These are phyloP conservation scores for Pseudocercospora macadamiae DNA, from an alignment of 2,329 filamentous ascomycete species.

Conservation along the genomic window DNA sequence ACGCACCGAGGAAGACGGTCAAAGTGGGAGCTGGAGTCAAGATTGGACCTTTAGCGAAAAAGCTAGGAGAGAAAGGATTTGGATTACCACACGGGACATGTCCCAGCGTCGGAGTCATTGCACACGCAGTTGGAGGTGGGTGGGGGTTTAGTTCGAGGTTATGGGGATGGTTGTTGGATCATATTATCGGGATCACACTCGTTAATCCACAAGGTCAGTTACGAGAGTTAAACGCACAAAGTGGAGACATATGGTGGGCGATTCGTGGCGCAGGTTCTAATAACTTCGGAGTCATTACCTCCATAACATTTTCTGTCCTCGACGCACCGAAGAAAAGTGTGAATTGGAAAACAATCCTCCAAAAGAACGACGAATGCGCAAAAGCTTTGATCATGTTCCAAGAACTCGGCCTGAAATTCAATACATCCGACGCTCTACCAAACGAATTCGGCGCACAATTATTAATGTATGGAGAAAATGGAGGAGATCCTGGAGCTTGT, in stretches of 20 bases:
- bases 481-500: slow-evolving; percentile 19
- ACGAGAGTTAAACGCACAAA: background rate
- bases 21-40: slow-evolving; percentile 14
- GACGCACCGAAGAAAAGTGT: slow-evolving; percentile 17
- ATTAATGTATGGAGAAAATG: slow-evolving; percentile 19
- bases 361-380: slow-evolving; percentile 20
- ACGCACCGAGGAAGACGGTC: slow-evolving; percentile 13
- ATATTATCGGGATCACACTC: slow-evolving; percentile 15
- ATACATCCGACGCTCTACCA: slow-evolving; percentile 3
- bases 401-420: slow-evolving; percentile 11
- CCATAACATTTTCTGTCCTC: slow-evolving; percentile 11
- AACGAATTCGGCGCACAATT: slow-evolving; percentile 18
- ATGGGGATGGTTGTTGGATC: slow-evolving; percentile 25
- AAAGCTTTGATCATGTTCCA: slow-evolving; percentile 16
- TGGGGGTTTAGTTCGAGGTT: slow-evolving; percentile 22
- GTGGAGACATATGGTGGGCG: slow-evolving; percentile 23
- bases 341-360: slow-evolving; percentile 19
- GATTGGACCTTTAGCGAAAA: slow-evolving; percentile 16
- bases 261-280: slow-evolving; percentile 23
- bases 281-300: slow-evolving; percentile 23
- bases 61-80: slow-evolving; percentile 16
- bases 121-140: slow-evolving; percentile 22
- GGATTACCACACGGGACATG: slow-evolving; percentile 24
- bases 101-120: slow-evolving; percentile 18
- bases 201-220: slow-evolving; percentile 17